These are phyloP conservation scores for Phytophthora tubulina DNA, from an alignment of 352 stramenopile species.

Conservation along the genomic window DNA sequence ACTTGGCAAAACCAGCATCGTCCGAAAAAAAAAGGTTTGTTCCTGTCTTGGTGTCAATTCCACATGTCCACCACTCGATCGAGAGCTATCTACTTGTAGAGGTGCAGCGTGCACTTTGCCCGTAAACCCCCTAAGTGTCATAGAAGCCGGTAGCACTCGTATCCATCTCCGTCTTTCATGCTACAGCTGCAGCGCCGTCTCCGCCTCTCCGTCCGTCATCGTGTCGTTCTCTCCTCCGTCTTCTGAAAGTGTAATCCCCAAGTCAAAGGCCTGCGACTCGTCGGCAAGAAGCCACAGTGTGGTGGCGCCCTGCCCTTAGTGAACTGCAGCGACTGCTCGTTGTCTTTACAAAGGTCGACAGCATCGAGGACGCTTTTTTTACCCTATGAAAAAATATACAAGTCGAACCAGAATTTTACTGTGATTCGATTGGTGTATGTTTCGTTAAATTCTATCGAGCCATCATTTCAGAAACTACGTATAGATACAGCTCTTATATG, in stretches of 20 bases:
- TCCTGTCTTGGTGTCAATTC: conserved; percentile 22
- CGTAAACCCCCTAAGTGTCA: conserved; percentile 20
- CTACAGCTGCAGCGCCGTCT: conserved; percentile 31
- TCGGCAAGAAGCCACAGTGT: conserved; percentile 38
- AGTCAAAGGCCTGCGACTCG: conserved; percentile 37
- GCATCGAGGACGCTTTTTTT: too few relatives aligned
- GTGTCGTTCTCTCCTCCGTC: neutral
- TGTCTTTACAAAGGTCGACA: too few relatives aligned
- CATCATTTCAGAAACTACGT: too few relatives aligned
- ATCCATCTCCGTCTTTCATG: conserved; percentile 26
- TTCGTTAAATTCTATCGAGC: too few relatives aligned
- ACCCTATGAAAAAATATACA: too few relatives aligned
- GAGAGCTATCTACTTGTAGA: conserved; percentile 12
- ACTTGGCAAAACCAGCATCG: conserved; percentile 44
- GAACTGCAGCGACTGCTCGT: too few relatives aligned
- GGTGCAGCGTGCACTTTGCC: conserved; percentile 31
- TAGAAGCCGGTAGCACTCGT: conserved; percentile 19
- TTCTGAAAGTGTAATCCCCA: conserved; percentile 22
- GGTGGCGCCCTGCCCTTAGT: conserved; percentile 21
- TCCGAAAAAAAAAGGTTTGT: conserved; percentile 34
- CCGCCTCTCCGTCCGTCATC: conserved; percentile 36
- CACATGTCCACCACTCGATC: conserved; percentile 40
- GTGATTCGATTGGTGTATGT: too few relatives aligned
- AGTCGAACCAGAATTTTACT: too few relatives aligned
- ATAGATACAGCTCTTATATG: too few relatives aligned